Evolutionary conservation across 768 basidiomycete species (phyloP), one percentile per base, ranked within the genome.

Genomic region (Strobilomyces dryophilus): DNA sequence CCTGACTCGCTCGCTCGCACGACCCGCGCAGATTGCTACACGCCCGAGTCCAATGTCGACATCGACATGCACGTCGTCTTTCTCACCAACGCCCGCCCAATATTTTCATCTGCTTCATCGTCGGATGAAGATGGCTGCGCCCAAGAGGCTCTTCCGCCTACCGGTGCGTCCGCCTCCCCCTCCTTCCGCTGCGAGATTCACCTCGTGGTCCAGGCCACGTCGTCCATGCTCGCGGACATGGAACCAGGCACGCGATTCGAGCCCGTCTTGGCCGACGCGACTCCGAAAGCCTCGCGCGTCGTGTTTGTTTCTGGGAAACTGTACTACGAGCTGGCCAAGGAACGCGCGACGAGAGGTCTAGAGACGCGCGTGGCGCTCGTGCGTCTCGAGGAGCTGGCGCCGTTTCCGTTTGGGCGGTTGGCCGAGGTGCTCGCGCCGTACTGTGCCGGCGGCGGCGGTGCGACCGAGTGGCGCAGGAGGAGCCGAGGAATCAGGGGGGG

Each of bases 41-140:
- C 64, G 11, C 53, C 60, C 5, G 55, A 51, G 15, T 46, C 55
- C 9, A 56, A 58, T 5, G 31, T 20, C 1, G 86, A 88, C 58
- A 76, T 93, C 54, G 95, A 95, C 66, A 87, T 95, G 79, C 85
- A 87, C 45, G 80, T 95, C 29, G 80, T 79, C 4, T 94, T 85
- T 71, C 91, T 91, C 0, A 94, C 92, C 1, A n/a, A 95, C 93
- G 0, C 81, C 94, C 0, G 88, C 90, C 1, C 91, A 95, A 52
- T 92, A 94, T 60, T 97, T 95, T 81, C 94, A 95, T 66, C 76
- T 95, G 1, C 75, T 97, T n/a, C 76, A 93, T 50, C 77, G 93
- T 45, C 94, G 95, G 68, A 81, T 94, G 63, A 76, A 79, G 62
- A 76, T 97, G 7, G 88, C 89, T 11, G 85, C 82, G 4, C 94